These are phyloP conservation scores for Russula virescens DNA, from an alignment of 768 basidiomycete genomes.

Conservation along the genomic window DNA sequence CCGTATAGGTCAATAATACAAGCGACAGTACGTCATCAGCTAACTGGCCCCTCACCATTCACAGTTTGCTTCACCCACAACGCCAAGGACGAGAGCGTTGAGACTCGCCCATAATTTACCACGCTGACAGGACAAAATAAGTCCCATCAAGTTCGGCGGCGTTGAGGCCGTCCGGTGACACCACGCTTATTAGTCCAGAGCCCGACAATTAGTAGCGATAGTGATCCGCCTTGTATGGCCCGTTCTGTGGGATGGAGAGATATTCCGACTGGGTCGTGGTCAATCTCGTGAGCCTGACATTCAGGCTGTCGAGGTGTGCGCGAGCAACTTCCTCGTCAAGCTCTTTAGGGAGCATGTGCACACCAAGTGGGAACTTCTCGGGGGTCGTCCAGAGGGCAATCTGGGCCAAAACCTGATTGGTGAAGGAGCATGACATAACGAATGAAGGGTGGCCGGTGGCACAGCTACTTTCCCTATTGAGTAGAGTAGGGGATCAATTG, in stretches of 20 bases:
- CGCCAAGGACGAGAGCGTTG: constrained; percentile 34
- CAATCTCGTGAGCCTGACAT: constrained; percentile 87
- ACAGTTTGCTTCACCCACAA: constrained; percentile 9
- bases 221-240: constrained; percentile 71
- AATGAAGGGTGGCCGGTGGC: constrained; percentile 98
- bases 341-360: constrained; percentile 97
- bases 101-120: constrained; percentile 50
- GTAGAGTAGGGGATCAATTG: background rate
- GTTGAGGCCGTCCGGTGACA: constrained; percentile 61
- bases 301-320: constrained; percentile 85
- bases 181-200: constrained; percentile 6
- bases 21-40: constrained; percentile 15
- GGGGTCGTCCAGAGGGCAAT: constrained; percentile 96
- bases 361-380: constrained; percentile 90
- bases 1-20: constrained; percentile 23
- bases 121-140: constrained; percentile 57
- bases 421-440: constrained; percentile 99
- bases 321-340: constrained; percentile 99
- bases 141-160: constrained; percentile 49
- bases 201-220: constrained; percentile 51
- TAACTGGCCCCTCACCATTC: constrained; percentile 12
- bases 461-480: constrained; percentile 49
- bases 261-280: constrained; percentile 73
- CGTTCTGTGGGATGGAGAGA: constrained; percentile 82
- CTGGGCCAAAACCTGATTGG: constrained; percentile 97